Evolutionary conservation across 1,284 basidiomycete genomes (phyloP), one percentile per base, ranked within the genome.

Genomic region (Trichosporon ovoides): DNA sequence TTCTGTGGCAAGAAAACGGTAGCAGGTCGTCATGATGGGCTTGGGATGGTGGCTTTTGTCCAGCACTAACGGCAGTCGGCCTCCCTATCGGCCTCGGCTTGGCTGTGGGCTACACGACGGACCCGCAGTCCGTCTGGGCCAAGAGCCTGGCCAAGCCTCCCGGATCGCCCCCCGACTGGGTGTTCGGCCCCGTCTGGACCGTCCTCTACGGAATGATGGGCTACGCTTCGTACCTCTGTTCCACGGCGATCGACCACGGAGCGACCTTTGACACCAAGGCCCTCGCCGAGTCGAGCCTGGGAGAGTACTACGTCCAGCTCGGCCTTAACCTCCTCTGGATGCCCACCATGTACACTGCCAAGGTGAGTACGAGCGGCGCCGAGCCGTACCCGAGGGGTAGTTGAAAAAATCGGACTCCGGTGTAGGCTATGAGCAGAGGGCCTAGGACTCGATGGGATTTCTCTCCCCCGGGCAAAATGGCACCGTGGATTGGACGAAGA

Each of bases 181-280:
- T 49, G 16, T 60, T 57, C 31, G 59, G 59, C 7, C 59, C 59
- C 28, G 59, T 69, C 56, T 72, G 68, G 70, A 70, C 72, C 49
- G 56, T 68, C 38, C 67, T 71, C 20, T 72, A 71, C 65, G 82
- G 82, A 24, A 55, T 81, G 16, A 87, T 88, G 85, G 87, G 88
- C 48, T 87, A 84, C 69, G 86, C 86, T 1, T 86, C 85, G 6
- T 84, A 89, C 74, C 70, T 89, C 24, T 81, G 84, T 6, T 83
- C 83, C 48, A 79, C 81, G 62, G 77, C 81, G 0, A 76, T 85
- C 59, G 86, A 87, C 67, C 49, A 43, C 37, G 53, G 40, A 37
- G 33, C 51, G 34, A 33, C 38, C 14, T 50, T 55, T 3, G 35
- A 35, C 37, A 33, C 46, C 16, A 28, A 22, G n/a, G 46, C 40